These are phyloP conservation scores for Aspergillus thermomutatus DNA, from an alignment of 2,329 filamentous ascomycete genomes.

Conservation along the genomic window DNA sequence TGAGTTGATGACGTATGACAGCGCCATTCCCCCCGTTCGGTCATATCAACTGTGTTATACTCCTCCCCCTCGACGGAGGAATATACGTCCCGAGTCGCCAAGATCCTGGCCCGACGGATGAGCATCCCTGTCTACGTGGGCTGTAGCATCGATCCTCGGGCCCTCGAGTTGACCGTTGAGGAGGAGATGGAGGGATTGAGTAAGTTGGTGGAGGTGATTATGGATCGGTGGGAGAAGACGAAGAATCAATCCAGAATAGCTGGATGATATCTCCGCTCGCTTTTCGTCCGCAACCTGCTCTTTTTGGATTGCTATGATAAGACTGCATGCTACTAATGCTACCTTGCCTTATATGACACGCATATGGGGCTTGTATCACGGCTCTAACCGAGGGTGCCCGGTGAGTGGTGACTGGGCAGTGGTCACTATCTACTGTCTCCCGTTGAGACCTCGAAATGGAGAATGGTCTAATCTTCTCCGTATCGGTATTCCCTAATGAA, in stretches of 20 bases:
- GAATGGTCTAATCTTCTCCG: neutral
- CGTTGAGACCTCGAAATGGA: neutral
- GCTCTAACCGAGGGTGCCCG: neutral
- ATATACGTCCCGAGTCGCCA: constrained; percentile 81
- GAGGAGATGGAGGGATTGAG: constrained; percentile 91
- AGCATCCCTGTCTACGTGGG: constrained; percentile 81
- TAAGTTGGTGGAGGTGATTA: constrained; percentile 67
- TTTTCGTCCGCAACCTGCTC: neutral
- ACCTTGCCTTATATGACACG: neutral
- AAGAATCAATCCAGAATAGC: neutral
- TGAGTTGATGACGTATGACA: constrained; percentile 19
- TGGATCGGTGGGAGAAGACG: constrained; percentile 44
- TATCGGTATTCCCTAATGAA: neutral
- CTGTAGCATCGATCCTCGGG: constrained; percentile 76
- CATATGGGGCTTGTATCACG: neutral
- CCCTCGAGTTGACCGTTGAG: constrained; percentile 75
- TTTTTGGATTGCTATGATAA: neutral
- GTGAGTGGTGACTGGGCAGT: neutral
- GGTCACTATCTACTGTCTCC: too few species aligned
- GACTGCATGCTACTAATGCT: neutral
- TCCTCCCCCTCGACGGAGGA: constrained; percentile 70
- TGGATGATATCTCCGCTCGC: neutral
- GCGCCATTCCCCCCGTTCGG: constrained; percentile 49
- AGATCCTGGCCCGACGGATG: constrained; percentile 71
- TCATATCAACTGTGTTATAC: constrained; percentile 74